Percentiles rank a stretch among this genome's conserved stretches.
phyloP scores from a whole-genome alignment of 805 yeast genomes.

The Yamadazyma endophytica region DNA sequence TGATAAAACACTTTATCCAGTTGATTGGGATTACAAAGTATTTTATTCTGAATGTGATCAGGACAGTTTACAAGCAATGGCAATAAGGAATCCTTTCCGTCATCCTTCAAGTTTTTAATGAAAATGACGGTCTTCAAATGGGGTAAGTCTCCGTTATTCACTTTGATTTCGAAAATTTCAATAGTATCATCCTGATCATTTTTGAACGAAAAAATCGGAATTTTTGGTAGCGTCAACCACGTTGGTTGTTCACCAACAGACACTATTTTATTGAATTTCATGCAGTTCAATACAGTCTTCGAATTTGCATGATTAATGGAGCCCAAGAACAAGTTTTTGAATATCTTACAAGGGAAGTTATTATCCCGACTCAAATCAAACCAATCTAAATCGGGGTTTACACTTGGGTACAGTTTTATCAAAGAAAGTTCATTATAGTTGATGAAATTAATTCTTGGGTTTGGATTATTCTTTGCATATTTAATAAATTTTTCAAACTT shows the following conservation, averaged over 20 bases:
- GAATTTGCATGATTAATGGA: slow-evolving; percentile 32
- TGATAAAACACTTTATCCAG: slow-evolving; percentile 24
- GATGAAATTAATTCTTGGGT: slow-evolving; percentile 5
- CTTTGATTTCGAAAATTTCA: slow-evolving; percentile 9
- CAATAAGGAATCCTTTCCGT: slow-evolving; percentile 32
- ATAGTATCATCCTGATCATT: slow-evolving; percentile 11
- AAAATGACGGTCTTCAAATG: slow-evolving; percentile 16
- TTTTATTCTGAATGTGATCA: slow-evolving; percentile 22
- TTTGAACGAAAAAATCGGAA: slow-evolving; percentile 18
- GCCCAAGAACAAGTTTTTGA: slow-evolving; percentile 27
- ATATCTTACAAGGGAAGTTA: slow-evolving; percentile 32
- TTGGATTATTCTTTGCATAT: slow-evolving; percentile 3
- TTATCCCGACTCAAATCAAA: slow-evolving; percentile 25
- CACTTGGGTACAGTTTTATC: neutral
- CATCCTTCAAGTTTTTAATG: slow-evolving; percentile 33
- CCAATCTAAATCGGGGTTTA: slow-evolving; percentile 23
- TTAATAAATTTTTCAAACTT: slow-evolving; percentile 26
- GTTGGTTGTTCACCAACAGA: slow-evolving; percentile 34
- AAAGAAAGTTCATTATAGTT: slow-evolving; percentile 7
- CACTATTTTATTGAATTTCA: slow-evolving; percentile 21
- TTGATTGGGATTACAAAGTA: slow-evolving; percentile 17
- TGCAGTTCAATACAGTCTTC: slow-evolving; percentile 18
- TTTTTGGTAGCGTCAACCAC: slow-evolving; percentile 18
- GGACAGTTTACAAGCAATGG: slow-evolving; percentile 28
- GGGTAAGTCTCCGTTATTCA: slow-evolving; percentile 8